Evolutionary conservation across 495 filamentous ascomycete species (phyloP).

Genomic region (Schizothecium vesticola): DNA sequence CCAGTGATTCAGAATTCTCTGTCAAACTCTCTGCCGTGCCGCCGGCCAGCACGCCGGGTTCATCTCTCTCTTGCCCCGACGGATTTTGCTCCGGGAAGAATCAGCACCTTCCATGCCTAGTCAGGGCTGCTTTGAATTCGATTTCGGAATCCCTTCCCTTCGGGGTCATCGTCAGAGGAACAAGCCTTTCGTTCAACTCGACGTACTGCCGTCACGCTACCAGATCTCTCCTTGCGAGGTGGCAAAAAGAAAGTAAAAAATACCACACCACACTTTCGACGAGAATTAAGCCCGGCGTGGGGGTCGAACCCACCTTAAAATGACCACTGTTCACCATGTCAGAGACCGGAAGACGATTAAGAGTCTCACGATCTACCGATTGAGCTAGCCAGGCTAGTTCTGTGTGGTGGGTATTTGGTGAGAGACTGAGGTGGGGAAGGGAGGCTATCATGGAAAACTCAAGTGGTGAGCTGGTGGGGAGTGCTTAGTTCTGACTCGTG

Average conservation of each 20-base stretch:
- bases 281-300: neutral
- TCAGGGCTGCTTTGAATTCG: too few species aligned
- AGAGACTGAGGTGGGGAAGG: neutral
- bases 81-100: neutral
- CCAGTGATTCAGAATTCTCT: neutral
- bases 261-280: neutral
- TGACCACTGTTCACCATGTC: neutral
- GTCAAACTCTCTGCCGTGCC: neutral
- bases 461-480: neutral
- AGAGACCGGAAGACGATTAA: constrained; percentile 40
- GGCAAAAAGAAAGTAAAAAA: neutral
- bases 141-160: too few species aligned
- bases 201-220: too few species aligned
- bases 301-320: neutral
- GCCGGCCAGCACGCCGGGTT: neutral
- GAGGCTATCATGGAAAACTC: neutral
- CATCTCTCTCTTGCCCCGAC: too few species aligned
- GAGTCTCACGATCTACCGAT: constrained; percentile 82
- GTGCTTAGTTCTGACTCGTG: neutral
- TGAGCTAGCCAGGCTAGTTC: constrained; percentile 58
- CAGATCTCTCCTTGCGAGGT: too few species aligned
- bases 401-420: neutral
- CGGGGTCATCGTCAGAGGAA: neutral
- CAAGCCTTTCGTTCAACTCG: too few species aligned
- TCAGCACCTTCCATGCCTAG: neutral